Evolutionary conservation across 352 stramenopile genomes (phyloP), one percentile per base, ranked within the genome.

Genomic region (Phytophthora agathidicida): DNA sequence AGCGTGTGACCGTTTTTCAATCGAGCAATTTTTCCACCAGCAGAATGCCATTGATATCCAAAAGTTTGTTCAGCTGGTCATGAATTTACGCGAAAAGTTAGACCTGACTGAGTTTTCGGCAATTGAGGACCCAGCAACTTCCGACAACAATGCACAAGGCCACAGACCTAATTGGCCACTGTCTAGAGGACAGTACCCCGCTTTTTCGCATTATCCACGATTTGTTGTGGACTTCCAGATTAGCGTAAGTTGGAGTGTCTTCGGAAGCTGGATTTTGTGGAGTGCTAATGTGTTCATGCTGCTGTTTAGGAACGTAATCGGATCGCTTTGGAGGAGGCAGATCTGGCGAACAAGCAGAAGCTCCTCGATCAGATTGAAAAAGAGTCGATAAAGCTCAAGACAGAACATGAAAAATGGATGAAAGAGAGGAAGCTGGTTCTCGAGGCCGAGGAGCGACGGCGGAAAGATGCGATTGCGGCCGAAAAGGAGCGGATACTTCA

Each of bases 191-290:
- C 79, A 92, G 43, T 96, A 96, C 41, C 88, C 88, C 22, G 77
- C 83, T 2, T 96, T 96, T 45, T 65, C 67, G 3, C 86, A 79
- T 23, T 95, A 94, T 43, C 83, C 88, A 17, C 78, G 70, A 26
- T 90, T 93, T 45, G 68, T 93, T 36, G 82, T 95, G 24, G 85
- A 96, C 47, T 94, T 84, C 44, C 84, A 95, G 59, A 91, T 93
- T 17, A 79, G 73, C 39, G 88, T 93, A 88, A 53, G 81, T 70
- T n/a, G 24, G 11, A 46, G 16, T 58, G 13, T 24, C 46, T 60
- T 31, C 22, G 8, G 3, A 31, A 66, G 46, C 19, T 54, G 9
- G 27, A n/a, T n/a, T n/a, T n/a, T n/a, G n/a, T n/a, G n/a, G n/a
- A n/a, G n/a, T n/a, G n/a, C n/a, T n/a, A 41, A 23, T 31, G 7